A percentile compares a stretch with the other conserved stretches of the same genome.
Conservation (phyloP, 2,329 filamentous ascomycete species). For the Rutstroemia sp. region DNA sequence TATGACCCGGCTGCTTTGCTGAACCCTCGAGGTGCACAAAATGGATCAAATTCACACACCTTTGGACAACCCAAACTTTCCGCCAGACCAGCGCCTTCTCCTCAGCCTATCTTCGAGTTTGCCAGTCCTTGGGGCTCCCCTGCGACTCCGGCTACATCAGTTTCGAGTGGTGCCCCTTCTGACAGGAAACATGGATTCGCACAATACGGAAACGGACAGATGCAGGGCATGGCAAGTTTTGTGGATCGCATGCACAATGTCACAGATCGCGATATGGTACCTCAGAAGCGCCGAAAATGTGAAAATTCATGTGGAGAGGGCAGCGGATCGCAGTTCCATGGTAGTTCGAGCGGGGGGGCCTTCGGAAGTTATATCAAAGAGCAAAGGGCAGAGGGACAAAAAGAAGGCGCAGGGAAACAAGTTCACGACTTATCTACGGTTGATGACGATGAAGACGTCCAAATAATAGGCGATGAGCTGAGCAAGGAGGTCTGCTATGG, state of each 20-base stretch:
- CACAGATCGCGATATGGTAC: slow-evolving; percentile 54
- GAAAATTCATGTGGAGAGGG: slow-evolving; percentile 35
- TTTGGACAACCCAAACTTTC: slow-evolving; percentile 7
- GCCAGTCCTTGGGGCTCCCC: slow-evolving; percentile 22
- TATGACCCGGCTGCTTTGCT: slow-evolving; percentile 38
- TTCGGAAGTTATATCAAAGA: slow-evolving; percentile 62
- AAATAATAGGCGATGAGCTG: slow-evolving; percentile 50
- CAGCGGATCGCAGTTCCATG: slow-evolving; percentile 37
- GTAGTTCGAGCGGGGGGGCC: slow-evolving; percentile 47
- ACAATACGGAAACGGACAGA: slow-evolving; percentile 12
- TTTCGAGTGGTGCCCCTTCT: background rate
- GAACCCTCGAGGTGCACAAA: slow-evolving; percentile 34
- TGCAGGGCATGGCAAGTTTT: slow-evolving; percentile 47
- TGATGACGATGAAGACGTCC: slow-evolving; percentile 51
- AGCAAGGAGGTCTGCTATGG: slow-evolving; percentile 76
- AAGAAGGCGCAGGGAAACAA: slow-evolving; percentile 26
- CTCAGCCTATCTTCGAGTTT: slow-evolving; percentile 26
- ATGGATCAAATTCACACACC: background rate
- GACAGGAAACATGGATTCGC: slow-evolving; percentile 16
- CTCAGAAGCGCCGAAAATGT: slow-evolving; percentile 60
- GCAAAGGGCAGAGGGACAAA: slow-evolving; percentile 40
- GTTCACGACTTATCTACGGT: slow-evolving; percentile 39
- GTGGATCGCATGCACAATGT: slow-evolving; percentile 74
- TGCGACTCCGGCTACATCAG: slow-evolving; percentile 2
- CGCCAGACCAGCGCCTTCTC: slow-evolving; percentile 10